A percentile compares a stretch with the other conserved stretches of the same genome.
These are phyloP conservation scores for Scutellaria minor DNA, from an alignment of 257 asterid species.

Conservation along the genomic window DNA sequence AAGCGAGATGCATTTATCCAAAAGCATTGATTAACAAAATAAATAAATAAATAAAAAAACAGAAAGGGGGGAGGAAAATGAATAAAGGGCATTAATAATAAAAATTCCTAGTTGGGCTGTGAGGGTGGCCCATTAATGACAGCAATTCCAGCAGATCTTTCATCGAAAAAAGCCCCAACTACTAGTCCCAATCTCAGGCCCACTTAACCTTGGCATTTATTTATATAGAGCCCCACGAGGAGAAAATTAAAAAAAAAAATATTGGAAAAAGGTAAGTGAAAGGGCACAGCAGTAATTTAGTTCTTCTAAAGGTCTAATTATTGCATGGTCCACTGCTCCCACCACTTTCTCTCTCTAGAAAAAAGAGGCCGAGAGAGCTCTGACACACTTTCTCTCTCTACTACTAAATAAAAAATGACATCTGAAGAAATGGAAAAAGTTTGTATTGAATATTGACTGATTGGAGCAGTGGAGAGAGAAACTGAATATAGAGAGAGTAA, in stretches of 20 bases:
- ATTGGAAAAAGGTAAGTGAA: not conserved
- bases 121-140: slow-evolving; percentile 40
- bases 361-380: slow-evolving; percentile 22
- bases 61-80: not conserved
- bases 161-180: slow-evolving; percentile 27
- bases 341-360: slow-evolving; percentile 37
- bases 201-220: slow-evolving; percentile 41
- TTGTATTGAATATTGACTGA: slow-evolving; percentile 43
- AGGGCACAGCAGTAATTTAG: slow-evolving; percentile 32
- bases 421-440: slow-evolving; percentile 41
- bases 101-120: slow-evolving; percentile 42
- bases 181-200: slow-evolving; percentile 41
- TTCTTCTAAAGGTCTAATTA: slow-evolving; percentile 37
- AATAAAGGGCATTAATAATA: slow-evolving; percentile 19
- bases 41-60: not conserved
- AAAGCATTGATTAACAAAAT: not conserved
- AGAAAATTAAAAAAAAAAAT: not conserved
- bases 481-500: slow-evolving; percentile 20
- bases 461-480: slow-evolving; percentile 36
- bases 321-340: slow-evolving; percentile 58
- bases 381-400: slow-evolving; percentile 45
- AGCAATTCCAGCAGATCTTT: slow-evolving; percentile 38
- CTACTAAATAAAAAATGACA: slow-evolving; percentile 30
- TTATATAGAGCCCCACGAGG: slow-evolving; percentile 20
- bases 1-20: not conserved